Conservation (phyloP, 176 grass and related monocot genomes). For the Thinopyrum elongatum region DNA sequence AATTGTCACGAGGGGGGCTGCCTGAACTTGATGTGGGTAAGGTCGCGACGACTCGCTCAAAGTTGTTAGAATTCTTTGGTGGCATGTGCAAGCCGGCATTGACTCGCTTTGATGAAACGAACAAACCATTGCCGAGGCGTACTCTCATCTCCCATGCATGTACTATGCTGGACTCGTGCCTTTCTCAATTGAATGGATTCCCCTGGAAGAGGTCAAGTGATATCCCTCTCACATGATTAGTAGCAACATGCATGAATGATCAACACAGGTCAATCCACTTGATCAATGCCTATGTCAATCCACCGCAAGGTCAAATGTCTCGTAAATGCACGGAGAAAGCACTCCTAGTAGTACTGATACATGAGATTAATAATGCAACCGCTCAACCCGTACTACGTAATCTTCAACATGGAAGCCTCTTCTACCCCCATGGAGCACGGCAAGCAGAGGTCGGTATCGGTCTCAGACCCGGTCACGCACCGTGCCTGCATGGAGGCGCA, state of each 20-base stretch:
- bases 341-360: background rate
- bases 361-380: background rate
- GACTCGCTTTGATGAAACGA: constrained; percentile 17
- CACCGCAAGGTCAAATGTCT: background rate
- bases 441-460: background rate
- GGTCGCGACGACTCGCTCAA: background rate
- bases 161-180: too few relatives aligned
- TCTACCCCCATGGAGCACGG: too few relatives aligned
- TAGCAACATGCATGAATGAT: background rate
- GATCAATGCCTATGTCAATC: background rate
- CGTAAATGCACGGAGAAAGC: background rate
- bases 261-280: background rate
- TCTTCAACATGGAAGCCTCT: too few relatives aligned
- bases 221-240: background rate
- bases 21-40: background rate
- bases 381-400: background rate
- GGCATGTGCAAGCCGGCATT: background rate
- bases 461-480: background rate
- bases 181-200: background rate
- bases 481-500: background rate
- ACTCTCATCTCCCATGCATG: background rate
- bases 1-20: background rate
- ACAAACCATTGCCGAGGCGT: too few relatives aligned
- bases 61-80: background rate
- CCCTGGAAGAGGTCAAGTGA: constrained; percentile 16